Evolutionary conservation across 495 filamentous ascomycete genomes (phyloP).

Genomic region (Alectoria sarmentosa): DNA sequence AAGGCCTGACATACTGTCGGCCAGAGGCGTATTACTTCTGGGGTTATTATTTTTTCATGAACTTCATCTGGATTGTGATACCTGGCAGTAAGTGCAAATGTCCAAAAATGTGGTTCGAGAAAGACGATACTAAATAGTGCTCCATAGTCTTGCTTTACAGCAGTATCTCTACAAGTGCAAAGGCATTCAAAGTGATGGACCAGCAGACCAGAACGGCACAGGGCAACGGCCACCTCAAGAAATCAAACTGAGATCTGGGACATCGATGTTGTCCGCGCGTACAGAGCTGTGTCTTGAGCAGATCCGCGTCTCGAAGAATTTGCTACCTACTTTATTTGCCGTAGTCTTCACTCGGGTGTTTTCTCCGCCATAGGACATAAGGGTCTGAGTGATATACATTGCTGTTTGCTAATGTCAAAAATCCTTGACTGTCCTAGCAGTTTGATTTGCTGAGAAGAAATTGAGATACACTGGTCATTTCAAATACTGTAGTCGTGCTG

Average conservation of each 20-base stretch:
- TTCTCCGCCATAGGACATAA: not conserved
- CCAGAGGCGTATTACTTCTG: conserved; percentile 81
- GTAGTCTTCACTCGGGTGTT: not conserved
- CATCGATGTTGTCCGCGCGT: not conserved
- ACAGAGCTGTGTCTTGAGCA: not conserved
- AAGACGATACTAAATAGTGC: conserved; percentile 26
- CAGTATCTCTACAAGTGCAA: conserved; percentile 42
- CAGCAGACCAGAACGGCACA: conserved; percentile 29
- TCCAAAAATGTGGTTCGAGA: not conserved
- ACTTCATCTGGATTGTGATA: conserved; percentile 78
- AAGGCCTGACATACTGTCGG: conserved; percentile 55
- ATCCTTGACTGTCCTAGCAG: not conserved
- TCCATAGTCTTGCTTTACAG: conserved; percentile 45
- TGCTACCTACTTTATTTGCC: not conserved
- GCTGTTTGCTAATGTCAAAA: not conserved
- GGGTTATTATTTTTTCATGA: conserved; percentile 82
- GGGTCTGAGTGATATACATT: not conserved
- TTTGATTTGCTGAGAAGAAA: no score
- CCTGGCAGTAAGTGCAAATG: conserved; percentile 47
- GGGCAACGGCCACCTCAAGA: conserved; percentile 30
- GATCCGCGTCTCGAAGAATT: not conserved
- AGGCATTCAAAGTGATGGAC: conserved; percentile 39
- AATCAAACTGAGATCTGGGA: conserved; percentile 27
- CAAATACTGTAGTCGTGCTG: not conserved
- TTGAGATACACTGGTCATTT: no score